Conservation (phyloP, 1,139 yeast genomes). For the Candida sojae region DNA sequence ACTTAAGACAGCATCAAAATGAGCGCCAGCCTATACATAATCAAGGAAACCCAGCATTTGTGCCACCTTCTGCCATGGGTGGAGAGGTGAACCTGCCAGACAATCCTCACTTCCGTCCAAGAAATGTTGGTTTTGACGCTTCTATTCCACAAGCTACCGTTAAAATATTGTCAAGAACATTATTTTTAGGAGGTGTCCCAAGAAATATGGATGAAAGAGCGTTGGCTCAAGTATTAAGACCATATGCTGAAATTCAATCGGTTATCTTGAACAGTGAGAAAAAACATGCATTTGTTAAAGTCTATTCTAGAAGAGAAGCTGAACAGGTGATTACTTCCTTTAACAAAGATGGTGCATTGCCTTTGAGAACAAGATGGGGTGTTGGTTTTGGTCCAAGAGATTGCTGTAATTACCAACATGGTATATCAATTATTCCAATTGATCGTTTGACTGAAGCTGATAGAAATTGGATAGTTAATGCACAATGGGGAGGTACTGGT, state of each 20-base stretch:
- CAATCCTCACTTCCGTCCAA: conserved; percentile 72
- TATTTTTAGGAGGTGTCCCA: conserved; percentile 94
- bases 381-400: conserved; percentile 99
- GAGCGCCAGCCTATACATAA: background rate
- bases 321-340: conserved; percentile 67
- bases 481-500: conserved; percentile 98
- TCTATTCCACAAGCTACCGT: conserved; percentile 77
- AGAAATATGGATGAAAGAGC: conserved; percentile 75
- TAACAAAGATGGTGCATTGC: conserved; percentile 51
- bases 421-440: conserved; percentile 84
- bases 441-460: conserved; percentile 92
- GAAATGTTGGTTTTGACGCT: conserved; percentile 68
- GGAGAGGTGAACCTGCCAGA: conserved; percentile 70
- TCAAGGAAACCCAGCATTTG: conserved; percentile 10
- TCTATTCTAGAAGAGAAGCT: conserved; percentile 93
- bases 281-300: conserved; percentile 94
- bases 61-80: conserved; percentile 16
- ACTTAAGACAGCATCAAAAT: conserved; percentile 14
- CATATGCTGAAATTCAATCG: conserved; percentile 95
- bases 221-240: conserved; percentile 66
- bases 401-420: conserved; percentile 93
- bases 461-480: conserved; percentile 81
- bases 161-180: conserved; percentile 84
- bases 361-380: conserved; percentile 92
- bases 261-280: conserved; percentile 84